phyloP scores from a whole-genome alignment of 805 yeast species.

The Candida arabinofermentans region DNA sequence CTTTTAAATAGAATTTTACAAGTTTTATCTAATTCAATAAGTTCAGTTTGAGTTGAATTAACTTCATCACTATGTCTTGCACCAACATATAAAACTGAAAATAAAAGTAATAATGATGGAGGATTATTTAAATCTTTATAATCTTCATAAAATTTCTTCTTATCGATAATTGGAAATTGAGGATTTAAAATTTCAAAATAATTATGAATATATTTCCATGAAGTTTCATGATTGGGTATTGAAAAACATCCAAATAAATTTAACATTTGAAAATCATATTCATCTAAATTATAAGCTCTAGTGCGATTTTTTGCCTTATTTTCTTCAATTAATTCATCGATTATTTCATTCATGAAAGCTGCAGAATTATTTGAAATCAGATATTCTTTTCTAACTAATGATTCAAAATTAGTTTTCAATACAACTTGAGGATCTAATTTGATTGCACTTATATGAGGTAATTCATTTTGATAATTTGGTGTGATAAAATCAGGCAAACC shows the following conservation, averaged over 20 bases:
- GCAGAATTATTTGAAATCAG: conserved; percentile 9
- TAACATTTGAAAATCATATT: conserved; percentile 57
- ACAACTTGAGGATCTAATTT: conserved; percentile 10
- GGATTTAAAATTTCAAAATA: conserved; percentile 60
- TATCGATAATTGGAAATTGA: conserved; percentile 69
- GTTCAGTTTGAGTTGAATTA: conserved; percentile 43
- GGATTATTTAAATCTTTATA: conserved; percentile 54
- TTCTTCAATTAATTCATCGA: conserved; percentile 15
- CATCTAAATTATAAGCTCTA: conserved; percentile 23
- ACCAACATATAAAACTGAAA: conserved; percentile 65
- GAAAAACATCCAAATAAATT: conserved; percentile 66
- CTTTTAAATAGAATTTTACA: conserved; percentile 33
- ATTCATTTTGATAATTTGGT: conserved; percentile 7
- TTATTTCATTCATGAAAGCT: conserved; percentile 26
- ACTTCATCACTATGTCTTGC: conserved; percentile 56
- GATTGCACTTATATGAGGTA: conserved; percentile 8
- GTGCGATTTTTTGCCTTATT: conserved; percentile 12
- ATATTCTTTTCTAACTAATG: conserved; percentile 11
- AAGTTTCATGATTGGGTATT: conserved; percentile 59
- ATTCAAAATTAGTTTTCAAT: conserved; percentile 9
- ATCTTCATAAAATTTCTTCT: conserved; percentile 53
- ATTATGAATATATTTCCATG: conserved; percentile 56
- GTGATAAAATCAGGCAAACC: conserved; percentile 7
- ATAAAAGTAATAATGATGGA: conserved; percentile 58
- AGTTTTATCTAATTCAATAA: conserved; percentile 43